These are phyloP conservation scores for Alnus rubra DNA, from an alignment of 306 rosid genomes.

Conservation along the genomic window DNA sequence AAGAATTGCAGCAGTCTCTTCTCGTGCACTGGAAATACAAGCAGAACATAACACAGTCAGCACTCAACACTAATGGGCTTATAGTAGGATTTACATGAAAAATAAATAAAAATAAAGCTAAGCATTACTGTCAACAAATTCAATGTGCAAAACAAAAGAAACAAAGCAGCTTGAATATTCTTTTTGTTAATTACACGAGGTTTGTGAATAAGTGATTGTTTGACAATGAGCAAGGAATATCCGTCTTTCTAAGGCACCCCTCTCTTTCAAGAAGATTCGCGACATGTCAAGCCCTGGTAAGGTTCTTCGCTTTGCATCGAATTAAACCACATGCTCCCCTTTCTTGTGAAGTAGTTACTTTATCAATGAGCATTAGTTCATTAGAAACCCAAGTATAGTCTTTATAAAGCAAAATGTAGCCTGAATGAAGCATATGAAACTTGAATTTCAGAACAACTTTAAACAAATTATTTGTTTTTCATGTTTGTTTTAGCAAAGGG, in stretches of 20 bases:
- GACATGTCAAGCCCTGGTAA: too few relatives aligned
- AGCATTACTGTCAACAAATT: neutral
- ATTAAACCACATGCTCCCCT: too few relatives aligned
- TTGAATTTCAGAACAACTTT: neutral
- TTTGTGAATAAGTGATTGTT: too few relatives aligned
- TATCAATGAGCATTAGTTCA: neutral
- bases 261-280: too few relatives aligned
- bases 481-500: neutral
- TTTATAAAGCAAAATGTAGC: neutral
- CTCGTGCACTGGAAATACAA: slow-evolving; percentile 61
- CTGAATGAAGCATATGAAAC: neutral
- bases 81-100: neutral
- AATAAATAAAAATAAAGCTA: neutral
- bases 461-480: neutral
- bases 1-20: slow-evolving; percentile 63
- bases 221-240: too few relatives aligned
- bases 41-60: slow-evolving; percentile 24
- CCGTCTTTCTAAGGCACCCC: too few relatives aligned
- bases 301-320: too few relatives aligned
- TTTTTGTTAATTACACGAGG: too few relatives aligned
- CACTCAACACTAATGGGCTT: slow-evolving; percentile 13
- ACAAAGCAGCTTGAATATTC: neutral
- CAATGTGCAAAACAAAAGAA: neutral
- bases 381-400: neutral
- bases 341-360: too few relatives aligned